Base-by-base conservation (phyloP, 768 basidiomycete genomes). In the Boletus coccyginus region DNA sequence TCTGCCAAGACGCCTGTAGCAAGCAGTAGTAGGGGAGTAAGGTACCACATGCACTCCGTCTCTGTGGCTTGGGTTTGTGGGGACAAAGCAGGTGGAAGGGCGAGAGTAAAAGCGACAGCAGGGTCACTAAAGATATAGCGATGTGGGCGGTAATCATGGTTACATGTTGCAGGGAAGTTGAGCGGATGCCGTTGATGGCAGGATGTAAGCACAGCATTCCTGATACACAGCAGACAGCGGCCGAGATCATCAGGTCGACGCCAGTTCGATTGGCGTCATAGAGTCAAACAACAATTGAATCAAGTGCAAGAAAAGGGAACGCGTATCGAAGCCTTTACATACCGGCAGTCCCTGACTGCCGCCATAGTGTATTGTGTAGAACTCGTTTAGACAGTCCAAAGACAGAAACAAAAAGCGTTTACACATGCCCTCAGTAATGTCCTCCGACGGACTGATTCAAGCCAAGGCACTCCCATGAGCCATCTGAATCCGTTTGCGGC, bases 401-500 rank as follows among this genome's bases (percentile, higher is more conserved):
- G 6, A 27, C 27, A 27, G 6, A 27, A 27, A 27, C 36, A 50
- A 52, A 46, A 41, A 35, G 21, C 21, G 21, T 2, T 3, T 24
- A 19, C 51, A 52, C 43, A 44, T 8, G 19, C 27, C n/a, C 36
- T 31, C 44, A 38, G 35, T 16, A 14, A 31, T 36, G 45, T 33
- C 42, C 54, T 21, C 49, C 57, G 33, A 56, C 46, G 19, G 59
- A 68, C 6, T 62, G 57, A 14, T 65, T 59, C 49, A 66, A 50
- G 32, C 41, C 43, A 43, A 61, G 29, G 11, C 27, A 27, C 27
- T 70, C 57, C 68, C 70, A 66, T 6, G 69, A 64, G 2, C n/a
- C 19, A 7, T 55, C 52, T 14, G 50, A 29, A 14, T 38, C 35
- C 11, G 42, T 14, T 13, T 36, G 43, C 1, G 42, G 21, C 8